A percentile compares a stretch with the other conserved stretches of the same genome.
Conservation (phyloP, 2,329 filamentous ascomycete genomes). For the Nemania diffusa region DNA sequence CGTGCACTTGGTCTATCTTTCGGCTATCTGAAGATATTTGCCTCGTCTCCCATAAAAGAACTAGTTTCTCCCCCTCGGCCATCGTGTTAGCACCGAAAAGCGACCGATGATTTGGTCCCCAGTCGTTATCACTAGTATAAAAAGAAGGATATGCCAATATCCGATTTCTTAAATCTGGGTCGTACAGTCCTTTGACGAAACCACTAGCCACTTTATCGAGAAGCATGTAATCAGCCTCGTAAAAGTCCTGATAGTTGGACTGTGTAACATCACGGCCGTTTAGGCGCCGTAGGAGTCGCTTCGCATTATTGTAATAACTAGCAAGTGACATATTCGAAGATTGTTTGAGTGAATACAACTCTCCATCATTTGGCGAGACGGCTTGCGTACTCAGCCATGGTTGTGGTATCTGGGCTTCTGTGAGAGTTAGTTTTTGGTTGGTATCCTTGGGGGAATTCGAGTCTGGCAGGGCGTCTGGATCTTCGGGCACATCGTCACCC, state of each 20-base stretch:
- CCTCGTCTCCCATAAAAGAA: slow-evolving; percentile 57
- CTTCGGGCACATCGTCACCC: slow-evolving; percentile 50
- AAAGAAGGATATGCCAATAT: slow-evolving; percentile 62
- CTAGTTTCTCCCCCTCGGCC: slow-evolving; percentile 65
- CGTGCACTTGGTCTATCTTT: slow-evolving; percentile 52
- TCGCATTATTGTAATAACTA: slow-evolving; percentile 61
- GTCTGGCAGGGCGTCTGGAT: slow-evolving; percentile 37
- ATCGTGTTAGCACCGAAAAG: slow-evolving; percentile 65
- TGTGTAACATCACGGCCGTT: slow-evolving; percentile 62
- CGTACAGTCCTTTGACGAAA: slow-evolving; percentile 65
- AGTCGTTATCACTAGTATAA: slow-evolving; percentile 47
- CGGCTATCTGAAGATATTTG: slow-evolving; percentile 45
- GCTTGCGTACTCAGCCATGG: background rate
- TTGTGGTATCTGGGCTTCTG: slow-evolving; percentile 28
- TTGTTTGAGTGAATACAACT: slow-evolving; percentile 54
- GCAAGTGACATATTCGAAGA: slow-evolving; percentile 54
- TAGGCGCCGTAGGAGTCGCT: slow-evolving; percentile 60
- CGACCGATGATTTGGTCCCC: slow-evolving; percentile 55
- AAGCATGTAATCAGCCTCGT: slow-evolving; percentile 57
- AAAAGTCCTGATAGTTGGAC: slow-evolving; percentile 58
- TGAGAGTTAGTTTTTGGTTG: slow-evolving; percentile 12
- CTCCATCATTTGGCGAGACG: slow-evolving; percentile 32
- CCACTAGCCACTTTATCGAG: slow-evolving; percentile 64
- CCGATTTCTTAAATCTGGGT: slow-evolving; percentile 57
- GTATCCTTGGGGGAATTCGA: slow-evolving; percentile 5